phyloP scores from a whole-genome alignment of 306 rosid species.

The Prosopis cineraria region DNA sequence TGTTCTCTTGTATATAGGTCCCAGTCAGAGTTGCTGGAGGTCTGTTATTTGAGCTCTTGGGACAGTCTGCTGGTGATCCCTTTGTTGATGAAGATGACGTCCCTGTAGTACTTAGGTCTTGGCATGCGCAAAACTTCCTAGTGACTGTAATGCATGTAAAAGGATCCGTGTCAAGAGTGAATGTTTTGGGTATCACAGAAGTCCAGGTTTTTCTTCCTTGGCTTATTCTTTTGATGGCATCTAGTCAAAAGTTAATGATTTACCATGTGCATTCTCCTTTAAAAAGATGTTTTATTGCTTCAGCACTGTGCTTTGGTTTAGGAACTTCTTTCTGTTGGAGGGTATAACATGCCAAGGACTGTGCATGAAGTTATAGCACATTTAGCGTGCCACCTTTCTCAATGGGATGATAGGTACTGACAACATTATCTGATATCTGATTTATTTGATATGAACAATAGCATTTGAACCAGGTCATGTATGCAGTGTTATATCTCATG shows the following conservation, averaged over 20 bases:
- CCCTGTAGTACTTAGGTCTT: slow-evolving; percentile 89
- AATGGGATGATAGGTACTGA: slow-evolving; percentile 96
- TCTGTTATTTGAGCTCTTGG: slow-evolving; percentile 89
- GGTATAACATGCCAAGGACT: slow-evolving; percentile 77
- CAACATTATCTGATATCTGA: slow-evolving; percentile 4
- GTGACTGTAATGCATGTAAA: slow-evolving; percentile 83
- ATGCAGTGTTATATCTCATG: not conserved
- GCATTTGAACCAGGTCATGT: slow-evolving; percentile 15
- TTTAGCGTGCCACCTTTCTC: slow-evolving; percentile 76
- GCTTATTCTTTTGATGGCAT: slow-evolving; percentile 25
- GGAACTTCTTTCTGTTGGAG: slow-evolving; percentile 91
- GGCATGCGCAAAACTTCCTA: slow-evolving; percentile 94
- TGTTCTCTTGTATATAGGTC: slow-evolving; percentile 52
- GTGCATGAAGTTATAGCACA: slow-evolving; percentile 93
- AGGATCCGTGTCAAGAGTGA: slow-evolving; percentile 57
- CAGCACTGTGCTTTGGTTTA: slow-evolving; percentile 35
- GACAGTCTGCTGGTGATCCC: slow-evolving; percentile 94
- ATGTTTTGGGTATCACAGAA: slow-evolving; percentile 86
- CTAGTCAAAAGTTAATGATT: slow-evolving; percentile 22
- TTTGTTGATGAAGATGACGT: slow-evolving; percentile 81
- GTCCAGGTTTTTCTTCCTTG: slow-evolving; percentile 74
- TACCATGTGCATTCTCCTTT: slow-evolving; percentile 1
- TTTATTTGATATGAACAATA: not conserved
- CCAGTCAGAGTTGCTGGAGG: slow-evolving; percentile 99
- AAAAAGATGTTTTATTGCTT: slow-evolving; percentile 26